Evolutionary conservation across 2,329 filamentous ascomycete species (phyloP).

Genomic region (Pseudogymnoascus sp.): DNA sequence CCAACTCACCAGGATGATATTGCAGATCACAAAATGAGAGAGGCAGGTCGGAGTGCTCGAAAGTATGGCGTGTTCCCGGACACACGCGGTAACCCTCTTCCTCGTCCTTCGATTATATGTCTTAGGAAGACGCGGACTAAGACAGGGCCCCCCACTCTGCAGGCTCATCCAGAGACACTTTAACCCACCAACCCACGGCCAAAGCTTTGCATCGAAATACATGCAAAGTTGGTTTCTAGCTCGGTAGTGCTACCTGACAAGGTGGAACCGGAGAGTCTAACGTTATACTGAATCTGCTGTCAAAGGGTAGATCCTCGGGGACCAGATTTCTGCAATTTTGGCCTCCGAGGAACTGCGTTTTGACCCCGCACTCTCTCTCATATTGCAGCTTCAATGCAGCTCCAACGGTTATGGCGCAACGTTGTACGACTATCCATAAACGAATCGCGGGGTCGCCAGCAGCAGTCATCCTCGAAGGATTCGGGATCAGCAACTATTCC

Average conservation of each 20-base stretch:
- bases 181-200: neutral
- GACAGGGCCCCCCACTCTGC: neutral
- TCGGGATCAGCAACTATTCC: neutral
- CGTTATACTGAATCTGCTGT: neutral
- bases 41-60: neutral
- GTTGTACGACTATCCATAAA: neutral
- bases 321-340: neutral
- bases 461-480: neutral
- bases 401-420: neutral
- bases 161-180: neutral
- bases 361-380: constrained; percentile 4
- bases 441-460: constrained; percentile 5
- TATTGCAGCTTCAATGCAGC: neutral
- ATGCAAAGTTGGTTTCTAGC: neutral
- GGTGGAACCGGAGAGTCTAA: neutral
- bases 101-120: neutral
- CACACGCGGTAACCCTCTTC: neutral
- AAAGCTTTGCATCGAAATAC: neutral
- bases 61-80: neutral
- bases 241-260: neutral
- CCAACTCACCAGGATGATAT: neutral
- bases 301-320: neutral
- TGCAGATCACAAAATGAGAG: constrained; percentile 1
- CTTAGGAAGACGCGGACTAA: neutral
- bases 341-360: neutral